phyloP scores from a whole-genome alignment of 805 yeast genomes.

The Alloascoidea hylecoeti region DNA sequence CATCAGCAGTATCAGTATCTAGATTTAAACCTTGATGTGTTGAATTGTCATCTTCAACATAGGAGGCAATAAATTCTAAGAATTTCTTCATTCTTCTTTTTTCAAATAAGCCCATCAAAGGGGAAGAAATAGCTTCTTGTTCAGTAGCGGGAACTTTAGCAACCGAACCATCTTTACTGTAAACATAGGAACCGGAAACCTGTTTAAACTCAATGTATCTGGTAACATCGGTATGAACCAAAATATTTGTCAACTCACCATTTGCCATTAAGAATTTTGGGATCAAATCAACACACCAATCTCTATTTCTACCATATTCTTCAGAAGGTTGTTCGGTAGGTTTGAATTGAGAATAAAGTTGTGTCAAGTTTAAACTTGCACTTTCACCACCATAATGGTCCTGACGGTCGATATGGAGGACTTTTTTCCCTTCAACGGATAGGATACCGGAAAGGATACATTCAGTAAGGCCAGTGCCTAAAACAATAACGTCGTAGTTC shows the following conservation, averaged over 20 bases:
- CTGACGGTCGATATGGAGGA: slow-evolving; percentile 90
- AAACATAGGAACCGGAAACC: slow-evolving; percentile 91
- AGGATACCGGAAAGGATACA: slow-evolving; percentile 88
- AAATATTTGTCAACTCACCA: slow-evolving; percentile 91
- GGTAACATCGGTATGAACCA: slow-evolving; percentile 92
- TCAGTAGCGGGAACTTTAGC: slow-evolving; percentile 93
- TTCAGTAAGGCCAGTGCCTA: slow-evolving; percentile 74
- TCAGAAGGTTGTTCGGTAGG: slow-evolving; percentile 62
- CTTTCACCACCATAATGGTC: slow-evolving; percentile 93
- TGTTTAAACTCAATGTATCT: slow-evolving; percentile 93
- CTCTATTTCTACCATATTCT: slow-evolving; percentile 80
- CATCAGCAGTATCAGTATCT: slow-evolving; percentile 83
- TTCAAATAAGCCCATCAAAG: slow-evolving; percentile 92
- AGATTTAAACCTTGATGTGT: slow-evolving; percentile 81
- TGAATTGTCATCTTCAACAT: slow-evolving; percentile 60
- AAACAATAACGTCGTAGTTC: slow-evolving; percentile 1
- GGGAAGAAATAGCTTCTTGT: slow-evolving; percentile 79
- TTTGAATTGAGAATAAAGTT: slow-evolving; percentile 71
- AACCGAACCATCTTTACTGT: slow-evolving; percentile 75
- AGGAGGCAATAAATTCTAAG: slow-evolving; percentile 74
- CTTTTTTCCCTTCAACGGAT: slow-evolving; percentile 97
- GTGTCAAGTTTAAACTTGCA: slow-evolving; percentile 65
- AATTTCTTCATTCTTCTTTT: slow-evolving; percentile 91
- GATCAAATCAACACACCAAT: slow-evolving; percentile 95
- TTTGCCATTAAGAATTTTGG: slow-evolving; percentile 97